A percentile compares a stretch with the other conserved stretches of the same genome.
Conservation (phyloP, 2,329 filamentous ascomycete species). For the Aspergillus sp. region DNA sequence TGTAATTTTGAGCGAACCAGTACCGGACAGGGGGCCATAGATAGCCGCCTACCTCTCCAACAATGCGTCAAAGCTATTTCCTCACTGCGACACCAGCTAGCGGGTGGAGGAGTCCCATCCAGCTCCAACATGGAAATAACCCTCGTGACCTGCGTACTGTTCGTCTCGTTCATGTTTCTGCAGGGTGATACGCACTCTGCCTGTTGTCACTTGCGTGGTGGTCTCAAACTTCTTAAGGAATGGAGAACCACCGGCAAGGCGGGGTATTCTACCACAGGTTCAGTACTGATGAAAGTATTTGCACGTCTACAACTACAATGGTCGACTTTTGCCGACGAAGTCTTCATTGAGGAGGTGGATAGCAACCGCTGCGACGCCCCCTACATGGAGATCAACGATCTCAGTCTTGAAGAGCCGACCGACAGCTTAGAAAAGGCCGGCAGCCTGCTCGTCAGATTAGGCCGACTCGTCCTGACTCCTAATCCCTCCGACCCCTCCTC, state of each 20-base stretch:
- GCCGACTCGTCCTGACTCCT: not conserved
- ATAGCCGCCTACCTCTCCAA: not conserved
- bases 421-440: not conserved
- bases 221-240: slow-evolving; percentile 7
- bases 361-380: not conserved
- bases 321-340: slow-evolving; percentile 4
- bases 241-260: not conserved
- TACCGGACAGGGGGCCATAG: not conserved
- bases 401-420: not conserved
- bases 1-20: slow-evolving; percentile 20
- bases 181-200: slow-evolving; percentile 16
- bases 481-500: not conserved
- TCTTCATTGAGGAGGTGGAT: slow-evolving; percentile 6
- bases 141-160: slow-evolving; percentile 19
- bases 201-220: slow-evolving; percentile 13
- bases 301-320: slow-evolving; percentile 14
- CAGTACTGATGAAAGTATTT: slow-evolving; percentile 12
- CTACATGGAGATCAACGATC: not conserved
- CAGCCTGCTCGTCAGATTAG: not conserved
- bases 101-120: not conserved
- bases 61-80: not conserved
- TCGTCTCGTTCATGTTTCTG: slow-evolving; percentile 19
- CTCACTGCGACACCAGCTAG: not conserved
- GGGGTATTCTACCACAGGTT: not conserved
- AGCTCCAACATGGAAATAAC: slow-evolving; percentile 14